Evolutionary conservation across 2,329 filamentous ascomycete genomes (phyloP).

Genomic region (Incumbomyces lentus): DNA sequence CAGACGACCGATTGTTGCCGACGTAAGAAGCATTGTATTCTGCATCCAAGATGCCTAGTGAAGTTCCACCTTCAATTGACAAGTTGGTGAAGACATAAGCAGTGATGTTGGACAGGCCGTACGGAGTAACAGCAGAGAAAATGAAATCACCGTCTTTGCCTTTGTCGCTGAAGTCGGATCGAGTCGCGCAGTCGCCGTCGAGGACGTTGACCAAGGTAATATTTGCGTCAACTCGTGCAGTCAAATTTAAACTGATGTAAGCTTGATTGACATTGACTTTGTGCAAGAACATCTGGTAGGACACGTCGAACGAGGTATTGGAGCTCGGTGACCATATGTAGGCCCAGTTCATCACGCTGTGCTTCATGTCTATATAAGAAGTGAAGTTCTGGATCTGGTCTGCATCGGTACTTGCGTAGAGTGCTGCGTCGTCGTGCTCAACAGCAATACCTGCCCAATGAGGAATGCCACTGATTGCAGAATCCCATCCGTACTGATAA

Average conservation of each 20-base stretch:
- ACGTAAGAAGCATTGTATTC: conserved; percentile 37
- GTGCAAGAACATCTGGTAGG: conserved; percentile 57
- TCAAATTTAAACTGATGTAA: conserved; percentile 50
- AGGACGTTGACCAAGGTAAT: conserved; percentile 56
- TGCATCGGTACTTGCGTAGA: conserved; percentile 52
- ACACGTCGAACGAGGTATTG: conserved; percentile 44
- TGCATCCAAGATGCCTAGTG: conserved; percentile 30
- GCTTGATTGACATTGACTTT: conserved; percentile 54
- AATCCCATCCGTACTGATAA: conserved; percentile 58
- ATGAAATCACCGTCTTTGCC: conserved; percentile 47
- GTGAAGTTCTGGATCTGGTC: conserved; percentile 50
- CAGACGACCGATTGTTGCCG: conserved; percentile 50
- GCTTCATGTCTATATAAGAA: conserved; percentile 52
- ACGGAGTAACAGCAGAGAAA: conserved; percentile 55
- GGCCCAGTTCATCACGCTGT: conserved; percentile 53
- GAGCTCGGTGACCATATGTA: conserved; percentile 54
- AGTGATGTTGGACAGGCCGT: conserved; percentile 51
- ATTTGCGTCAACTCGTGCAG: conserved; percentile 42
- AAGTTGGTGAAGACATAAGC: conserved; percentile 46
- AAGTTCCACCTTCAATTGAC: conserved; percentile 31
- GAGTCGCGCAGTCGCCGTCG: conserved; percentile 58
- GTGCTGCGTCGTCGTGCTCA: conserved; percentile 42
- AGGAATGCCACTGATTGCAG: conserved; percentile 60
- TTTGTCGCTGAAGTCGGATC: conserved; percentile 49
- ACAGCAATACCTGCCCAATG: conserved; percentile 55